Evolutionary conservation across 345 rosid species (phyloP).

Genomic region (Aurinia saxatilis): DNA sequence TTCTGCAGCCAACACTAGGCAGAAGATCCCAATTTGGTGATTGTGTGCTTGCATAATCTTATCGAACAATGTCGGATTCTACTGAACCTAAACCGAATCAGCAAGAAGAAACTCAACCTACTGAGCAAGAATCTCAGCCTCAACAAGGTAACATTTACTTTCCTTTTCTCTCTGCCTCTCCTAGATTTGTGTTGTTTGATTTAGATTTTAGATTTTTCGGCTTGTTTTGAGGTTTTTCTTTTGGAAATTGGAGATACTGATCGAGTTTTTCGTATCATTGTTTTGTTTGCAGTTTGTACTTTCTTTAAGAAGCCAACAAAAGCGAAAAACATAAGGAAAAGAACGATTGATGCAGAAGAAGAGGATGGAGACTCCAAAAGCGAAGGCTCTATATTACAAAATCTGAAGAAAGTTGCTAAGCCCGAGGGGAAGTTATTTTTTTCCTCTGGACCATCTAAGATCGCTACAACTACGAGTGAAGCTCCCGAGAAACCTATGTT

Average conservation of each 20-base stretch:
- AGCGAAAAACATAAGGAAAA: slow-evolving; percentile 67
- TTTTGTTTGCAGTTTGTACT: slow-evolving; percentile 52
- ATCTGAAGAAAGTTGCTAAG: slow-evolving; percentile 44
- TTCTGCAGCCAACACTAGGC: background rate
- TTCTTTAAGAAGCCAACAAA: slow-evolving; percentile 69
- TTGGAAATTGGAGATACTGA: background rate
- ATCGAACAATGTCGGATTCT: slow-evolving; percentile 40
- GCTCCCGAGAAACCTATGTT: slow-evolving; percentile 37
- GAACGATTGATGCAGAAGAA: slow-evolving; percentile 41
- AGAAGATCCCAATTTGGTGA: background rate
- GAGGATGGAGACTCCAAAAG: slow-evolving; percentile 45
- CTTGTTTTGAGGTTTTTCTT: background rate
- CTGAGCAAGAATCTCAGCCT: slow-evolving; percentile 26
- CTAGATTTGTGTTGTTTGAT: background rate
- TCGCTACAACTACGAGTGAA: slow-evolving; percentile 17
- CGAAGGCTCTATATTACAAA: slow-evolving; percentile 40
- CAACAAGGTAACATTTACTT: slow-evolving; percentile 33
- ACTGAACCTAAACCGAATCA: slow-evolving; percentile 31
- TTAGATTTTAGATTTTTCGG: background rate
- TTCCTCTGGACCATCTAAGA: slow-evolving; percentile 57
- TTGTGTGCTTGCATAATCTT: background rate
- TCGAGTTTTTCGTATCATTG: background rate
- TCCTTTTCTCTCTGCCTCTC: too few species aligned
- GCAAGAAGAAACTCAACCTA: slow-evolving; percentile 33
- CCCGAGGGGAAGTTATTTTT: slow-evolving; percentile 57